Evolutionary conservation across 192 early-diverging fungal species (phyloP), one percentile per base, ranked within the genome.

Genomic region (Coemansia sp.): DNA sequence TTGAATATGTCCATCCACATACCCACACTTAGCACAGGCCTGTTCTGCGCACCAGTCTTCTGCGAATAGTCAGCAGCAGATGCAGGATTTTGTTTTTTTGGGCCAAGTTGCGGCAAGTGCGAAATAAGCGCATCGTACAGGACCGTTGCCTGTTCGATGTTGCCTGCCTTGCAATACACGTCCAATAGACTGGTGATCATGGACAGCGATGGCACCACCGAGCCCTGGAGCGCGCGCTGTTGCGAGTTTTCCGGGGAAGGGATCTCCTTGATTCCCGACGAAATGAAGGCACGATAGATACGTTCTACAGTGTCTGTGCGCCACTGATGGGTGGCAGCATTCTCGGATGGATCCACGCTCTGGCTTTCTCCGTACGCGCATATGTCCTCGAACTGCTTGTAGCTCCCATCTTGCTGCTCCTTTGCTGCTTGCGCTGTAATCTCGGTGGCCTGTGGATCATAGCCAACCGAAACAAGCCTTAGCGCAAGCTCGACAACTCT

Each of bases 231-330:
- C 38, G 78, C 73, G 0, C 73, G 42, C 5, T 13, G 43, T 7
- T 49, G 10, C 19, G 73, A 45, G 11, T 58, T 35, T 43, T 75
- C 78, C 1, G 78, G 78, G 8, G 78, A 55, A 9, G 73, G 61
- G 9, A 81, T 60, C 45, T 81, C 73, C 22, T 50, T 41, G 17
- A 81, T 75, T 4, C 78, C 78, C 3, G 70, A 38, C 0, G 78
- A 69, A 10, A 81, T 54, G 49, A 62, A 75, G 6, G 63, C 62
- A 11, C 70, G 69, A 35, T 81, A 81, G 17, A 81, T 64, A 60
- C 73, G 68, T 61, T 81, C 78, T 1, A 61, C 66, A 14, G 73
- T 70, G 9, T 64, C 63, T 3, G 67, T 66, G n/a, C 78, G 69
- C 78, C 78, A 81, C 15, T 11, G 17, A 17, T 23, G 35, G 10